A percentile compares a stretch with the other conserved stretches of the same genome.
Evolutionary conservation across 306 rosid genomes (phyloP).

Genomic region (Delonix regia): DNA sequence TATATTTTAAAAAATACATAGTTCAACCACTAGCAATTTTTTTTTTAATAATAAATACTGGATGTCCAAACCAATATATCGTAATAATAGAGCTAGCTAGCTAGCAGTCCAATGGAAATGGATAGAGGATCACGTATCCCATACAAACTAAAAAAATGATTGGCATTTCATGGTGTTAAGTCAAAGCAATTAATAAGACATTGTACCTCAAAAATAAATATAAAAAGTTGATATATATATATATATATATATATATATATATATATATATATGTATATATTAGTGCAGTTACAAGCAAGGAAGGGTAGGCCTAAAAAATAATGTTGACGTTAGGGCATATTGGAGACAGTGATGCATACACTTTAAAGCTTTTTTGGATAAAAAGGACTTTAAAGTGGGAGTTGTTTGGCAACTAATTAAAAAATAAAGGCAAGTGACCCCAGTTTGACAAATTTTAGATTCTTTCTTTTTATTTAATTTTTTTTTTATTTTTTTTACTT

Average conservation of each 20-base stretch:
- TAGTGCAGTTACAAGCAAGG: neutral
- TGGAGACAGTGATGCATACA: slow-evolving; percentile 42
- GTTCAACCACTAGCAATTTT: no score
- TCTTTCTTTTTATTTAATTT: slow-evolving; percentile 23
- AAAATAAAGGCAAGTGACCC: slow-evolving; percentile 45
- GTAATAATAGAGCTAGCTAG: no score
- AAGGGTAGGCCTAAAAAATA: neutral
- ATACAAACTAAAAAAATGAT: slow-evolving; percentile 37
- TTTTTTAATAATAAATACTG: no score
- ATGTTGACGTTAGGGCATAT: slow-evolving; percentile 43
- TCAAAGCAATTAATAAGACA: slow-evolving; percentile 41
- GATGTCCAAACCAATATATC: no score
- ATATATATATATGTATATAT: slow-evolving; percentile 14
- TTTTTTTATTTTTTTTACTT: no score
- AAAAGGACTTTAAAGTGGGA: slow-evolving; percentile 51
- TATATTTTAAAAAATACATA: no score
- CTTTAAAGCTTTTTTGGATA: slow-evolving; percentile 42
- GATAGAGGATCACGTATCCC: no score
- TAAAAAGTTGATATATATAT: neutral
- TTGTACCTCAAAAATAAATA: slow-evolving; percentile 37
- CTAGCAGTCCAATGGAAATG: no score
- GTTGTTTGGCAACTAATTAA: slow-evolving; percentile 50
- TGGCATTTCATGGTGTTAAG: slow-evolving; percentile 33
- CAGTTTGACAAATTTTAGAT: slow-evolving; percentile 55
- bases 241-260: no score